phyloP scores from a whole-genome alignment of 163 green algal species.

The Smithsoniella earleae region DNA sequence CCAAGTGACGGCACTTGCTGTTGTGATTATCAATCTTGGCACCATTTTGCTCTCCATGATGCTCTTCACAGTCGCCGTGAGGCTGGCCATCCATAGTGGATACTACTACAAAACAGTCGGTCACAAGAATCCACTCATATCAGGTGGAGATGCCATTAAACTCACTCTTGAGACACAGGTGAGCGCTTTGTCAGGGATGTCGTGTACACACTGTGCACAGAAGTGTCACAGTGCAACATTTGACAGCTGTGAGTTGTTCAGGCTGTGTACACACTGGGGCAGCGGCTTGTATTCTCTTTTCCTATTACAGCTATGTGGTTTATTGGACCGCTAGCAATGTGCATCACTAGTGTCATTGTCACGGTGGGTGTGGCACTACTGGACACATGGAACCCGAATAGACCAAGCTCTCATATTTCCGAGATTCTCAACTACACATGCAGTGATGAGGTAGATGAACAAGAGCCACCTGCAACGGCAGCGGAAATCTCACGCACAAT shows the following conservation, averaged over 20 bases:
- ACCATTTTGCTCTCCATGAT: constrained; percentile 26
- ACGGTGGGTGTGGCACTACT: constrained; percentile 4
- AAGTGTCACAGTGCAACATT: no score
- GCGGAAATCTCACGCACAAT: no score
- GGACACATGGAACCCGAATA: constrained; percentile 7
- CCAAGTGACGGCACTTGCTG: constrained; percentile 14
- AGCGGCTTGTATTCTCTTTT: constrained; percentile 25
- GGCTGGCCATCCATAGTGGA: neutral
- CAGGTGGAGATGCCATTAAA: constrained; percentile 2
- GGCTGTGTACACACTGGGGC: constrained; percentile 26
- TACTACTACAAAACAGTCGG: constrained; percentile 23
- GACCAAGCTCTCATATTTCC: neutral
- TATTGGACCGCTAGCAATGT: constrained; percentile 6
- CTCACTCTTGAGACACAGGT: constrained; percentile 26
- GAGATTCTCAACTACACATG: constrained; percentile 23
- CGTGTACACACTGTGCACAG: no score
- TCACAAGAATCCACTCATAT: neutral
- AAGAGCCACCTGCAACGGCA: no score
- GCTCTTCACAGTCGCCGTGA: constrained; percentile 6
- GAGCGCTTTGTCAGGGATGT: neutral
- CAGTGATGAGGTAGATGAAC: no score
- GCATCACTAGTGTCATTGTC: neutral
- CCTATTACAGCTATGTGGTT: constrained; percentile 26
- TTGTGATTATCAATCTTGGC: constrained; percentile 7
- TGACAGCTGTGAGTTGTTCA: constrained; percentile 5